These are phyloP conservation scores for Pelargonium australe DNA, from an alignment of 441 rosid genomes.

Conservation along the genomic window DNA sequence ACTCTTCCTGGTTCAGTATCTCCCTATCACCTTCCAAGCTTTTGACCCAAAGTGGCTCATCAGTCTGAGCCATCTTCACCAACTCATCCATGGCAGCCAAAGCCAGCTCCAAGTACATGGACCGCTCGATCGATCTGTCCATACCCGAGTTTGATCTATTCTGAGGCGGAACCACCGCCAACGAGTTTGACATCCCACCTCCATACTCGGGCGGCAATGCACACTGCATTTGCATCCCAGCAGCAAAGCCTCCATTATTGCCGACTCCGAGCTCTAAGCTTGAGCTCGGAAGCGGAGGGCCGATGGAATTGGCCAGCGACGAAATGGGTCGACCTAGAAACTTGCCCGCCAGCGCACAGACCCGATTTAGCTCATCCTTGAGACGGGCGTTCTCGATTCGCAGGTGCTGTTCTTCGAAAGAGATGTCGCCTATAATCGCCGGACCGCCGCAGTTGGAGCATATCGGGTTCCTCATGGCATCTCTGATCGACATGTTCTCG, in stretches of 20 bases:
- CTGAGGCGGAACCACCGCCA: conserved; percentile 18
- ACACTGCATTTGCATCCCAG: conserved; percentile 31
- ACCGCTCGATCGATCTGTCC: conserved; percentile 42
- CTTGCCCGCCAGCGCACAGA: conserved; percentile 76
- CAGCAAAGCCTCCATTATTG: conserved; percentile 28
- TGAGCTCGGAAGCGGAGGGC: conserved; percentile 38
- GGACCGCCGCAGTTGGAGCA: conserved; percentile 88
- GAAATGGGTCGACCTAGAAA: conserved; percentile 70
- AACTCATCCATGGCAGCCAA: conserved; percentile 82
- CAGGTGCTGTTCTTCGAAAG: conserved; percentile 78
- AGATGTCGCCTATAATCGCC: conserved; percentile 62
- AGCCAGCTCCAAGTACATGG: conserved; percentile 67
- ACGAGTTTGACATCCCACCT: conserved; percentile 30
- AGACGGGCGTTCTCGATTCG: conserved; percentile 77
- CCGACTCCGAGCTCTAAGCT: conserved; percentile 66
- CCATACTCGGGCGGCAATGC: conserved; percentile 28
- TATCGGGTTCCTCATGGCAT: conserved; percentile 72
- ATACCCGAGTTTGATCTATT: conserved; percentile 25
- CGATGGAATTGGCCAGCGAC: conserved; percentile 27
- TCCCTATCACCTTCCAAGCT: conserved; percentile 53
- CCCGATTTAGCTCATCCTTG: conserved; percentile 75
- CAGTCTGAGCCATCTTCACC: conserved; percentile 60
- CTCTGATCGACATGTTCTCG: conserved; percentile 72
- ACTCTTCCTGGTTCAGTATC: conserved; percentile 63
- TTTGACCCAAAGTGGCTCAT: conserved; percentile 64